Base-by-base conservation (phyloP, 1,284 basidiomycete species). In the Volvariella volvacea region DNA sequence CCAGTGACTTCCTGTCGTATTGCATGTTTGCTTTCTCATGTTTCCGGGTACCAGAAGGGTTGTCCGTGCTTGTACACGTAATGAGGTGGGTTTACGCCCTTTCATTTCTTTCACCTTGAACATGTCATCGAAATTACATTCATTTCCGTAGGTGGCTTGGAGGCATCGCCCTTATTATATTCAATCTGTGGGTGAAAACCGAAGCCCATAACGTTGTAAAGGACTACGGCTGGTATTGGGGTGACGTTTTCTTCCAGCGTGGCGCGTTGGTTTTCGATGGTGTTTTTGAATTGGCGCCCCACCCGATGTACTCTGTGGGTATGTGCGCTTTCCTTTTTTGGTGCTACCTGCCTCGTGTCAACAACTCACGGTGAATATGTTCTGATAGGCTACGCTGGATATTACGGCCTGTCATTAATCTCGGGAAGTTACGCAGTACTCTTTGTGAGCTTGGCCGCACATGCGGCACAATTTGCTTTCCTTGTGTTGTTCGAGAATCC, bases 171-270 rank as follows among this genome's bases (percentile, higher is more conserved):
- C 70, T 99, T 28, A 93, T 99, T 58, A 76, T 78, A 32, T 98
- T 99, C 74, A 99, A 99, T 63, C 74, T 97, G 30, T 99, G 95
- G 93, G 94, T 99, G 54, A 99, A 99, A 66, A 87, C 91, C 10
- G 95, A 99, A 58, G 95, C 95, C 0, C 95, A 99, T 63, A 78
- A 92, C 41, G 92, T 99, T 42, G 93, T 99, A 50, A 97, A 96
- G 53, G 84, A 88, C 52, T 88, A 87, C 50, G 88, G 87, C 8
- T 91, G 92, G 92, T 99, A 99, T 66, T 98, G 95, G 95, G 95
- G 95, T 15, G 95, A 99, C 59, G 89, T 89, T 41, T 99, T 99
- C 71, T 99, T 97, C 75, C 85, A 88, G 59, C 81, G 87, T 16
- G 87, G 87, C 41, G 87, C 85, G 41, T 74, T 99, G 17, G 88